Percentiles rank a stretch among this genome's conserved stretches.
phyloP scores from a whole-genome alignment of 768 basidiomycete genomes.

The Pholiota microspora region DNA sequence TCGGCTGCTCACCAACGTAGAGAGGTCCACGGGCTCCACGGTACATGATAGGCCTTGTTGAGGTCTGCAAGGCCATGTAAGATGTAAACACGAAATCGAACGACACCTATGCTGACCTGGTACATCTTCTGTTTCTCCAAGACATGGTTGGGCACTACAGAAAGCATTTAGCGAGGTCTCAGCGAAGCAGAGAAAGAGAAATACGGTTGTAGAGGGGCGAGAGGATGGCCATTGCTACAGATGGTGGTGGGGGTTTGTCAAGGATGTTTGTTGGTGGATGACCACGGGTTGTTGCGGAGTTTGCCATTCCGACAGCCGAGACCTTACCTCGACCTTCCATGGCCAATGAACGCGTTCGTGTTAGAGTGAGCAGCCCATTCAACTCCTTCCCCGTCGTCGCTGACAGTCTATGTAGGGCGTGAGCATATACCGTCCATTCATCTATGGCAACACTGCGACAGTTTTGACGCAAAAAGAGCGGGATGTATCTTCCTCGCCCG shows the following conservation, averaged over 20 bases:
- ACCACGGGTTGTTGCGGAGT: constrained; percentile 43
- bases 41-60: constrained; percentile 53
- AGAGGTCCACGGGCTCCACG: constrained; percentile 61
- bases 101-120: constrained; percentile 48
- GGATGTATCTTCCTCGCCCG: constrained; percentile 48
- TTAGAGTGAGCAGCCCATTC: constrained; percentile 55
- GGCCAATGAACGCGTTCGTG: constrained; percentile 70
- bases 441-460: constrained; percentile 92
- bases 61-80: constrained; percentile 28
- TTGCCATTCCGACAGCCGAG: constrained; percentile 40
- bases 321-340: constrained; percentile 34
- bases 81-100: constrained; percentile 9
- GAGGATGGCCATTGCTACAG: constrained; percentile 43
- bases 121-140: constrained; percentile 61
- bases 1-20: constrained; percentile 53
- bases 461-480: constrained; percentile 76
- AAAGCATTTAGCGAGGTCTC: constrained; percentile 9
- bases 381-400: constrained; percentile 6
- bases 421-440: constrained; percentile 84
- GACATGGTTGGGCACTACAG: constrained; percentile 54
- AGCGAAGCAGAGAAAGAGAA: constrained; percentile 21
- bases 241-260: constrained; percentile 20
- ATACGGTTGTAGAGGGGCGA: constrained; percentile 65
- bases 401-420: constrained; percentile 57
- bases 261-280: constrained; percentile 21